Base-by-base conservation (phyloP, 768 basidiomycete species). In the Phylloporus sp. region DNA sequence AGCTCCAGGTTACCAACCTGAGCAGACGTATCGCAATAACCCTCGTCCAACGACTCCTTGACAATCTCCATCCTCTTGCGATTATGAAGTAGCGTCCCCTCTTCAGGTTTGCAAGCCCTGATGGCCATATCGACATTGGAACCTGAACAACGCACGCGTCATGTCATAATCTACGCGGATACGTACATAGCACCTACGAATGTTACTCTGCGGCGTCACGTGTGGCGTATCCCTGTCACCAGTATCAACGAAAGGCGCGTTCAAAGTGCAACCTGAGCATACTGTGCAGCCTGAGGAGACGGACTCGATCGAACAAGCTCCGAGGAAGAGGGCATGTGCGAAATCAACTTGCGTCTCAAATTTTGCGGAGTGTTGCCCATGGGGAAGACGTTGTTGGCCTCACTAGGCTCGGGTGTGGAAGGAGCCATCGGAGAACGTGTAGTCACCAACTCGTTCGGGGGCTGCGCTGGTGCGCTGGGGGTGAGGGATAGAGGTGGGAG, bases 1-100 rank as follows among this genome's bases (percentile, higher is more conserved):
- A 76, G 63, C 26, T 69, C 73, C 43, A 91, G 65, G 58, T 88
- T 77, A 8, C 77, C 78, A 15, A 71, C 71, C 35, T 75, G 70
- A 2, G 84, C 87, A 40, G 82, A 83, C 11, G 82, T 66, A 63
- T 92, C 90, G 53, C 90, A 91, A 58, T 91, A 92, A 3, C 86
- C 84, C 51, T 89, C 86, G 51, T 87, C 73, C n/a, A 86, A 58
- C 8, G 81, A 80, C 59, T 90, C 88, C 53, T 78, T 84, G 26
- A 93, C 78, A 38, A 74, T 70, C 48, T 79, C 77, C 83, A 90
- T 84, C 33, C 79, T 72, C 58, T 83, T 72, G 37, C 79, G 68
- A 59, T 86, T 88, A 40, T 72, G 72, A 9, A 92, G 58, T 14
- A 86, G 57, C 41, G 78, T 73, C 6, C 74, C 73, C 20, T 76